These are phyloP conservation scores for Terfezia boudieri DNA, from an alignment of 495 filamentous ascomycete genomes.

Conservation along the genomic window DNA sequence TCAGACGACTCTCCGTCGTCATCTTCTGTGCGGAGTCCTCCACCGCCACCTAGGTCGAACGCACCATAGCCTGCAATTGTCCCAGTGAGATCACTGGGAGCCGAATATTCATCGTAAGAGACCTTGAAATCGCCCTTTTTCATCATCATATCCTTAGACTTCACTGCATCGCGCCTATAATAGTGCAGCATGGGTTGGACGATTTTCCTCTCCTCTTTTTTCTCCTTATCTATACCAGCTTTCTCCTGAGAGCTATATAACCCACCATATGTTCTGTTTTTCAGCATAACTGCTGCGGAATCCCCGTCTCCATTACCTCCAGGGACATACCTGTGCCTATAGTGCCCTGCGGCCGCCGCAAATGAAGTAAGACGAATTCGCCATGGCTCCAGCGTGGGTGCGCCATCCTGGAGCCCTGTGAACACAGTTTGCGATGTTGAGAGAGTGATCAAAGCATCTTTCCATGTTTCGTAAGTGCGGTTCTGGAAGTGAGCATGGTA, in stretches of 20 bases:
- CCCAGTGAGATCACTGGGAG: no score
- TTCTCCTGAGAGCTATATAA: slow-evolving; percentile 8
- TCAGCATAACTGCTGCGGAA: background rate
- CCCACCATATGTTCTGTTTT: slow-evolving; percentile 4
- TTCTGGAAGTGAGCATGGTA: slow-evolving; percentile 46
- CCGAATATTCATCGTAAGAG: no score
- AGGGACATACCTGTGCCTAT: background rate
- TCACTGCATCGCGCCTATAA: no score
- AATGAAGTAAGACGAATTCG: slow-evolving; percentile 24
- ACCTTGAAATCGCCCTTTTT: no score
- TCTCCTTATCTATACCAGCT: slow-evolving; percentile 2
- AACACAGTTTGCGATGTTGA: slow-evolving; percentile 48
- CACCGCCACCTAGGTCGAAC: no score
- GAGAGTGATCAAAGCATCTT: slow-evolving; percentile 38
- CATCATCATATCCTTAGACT: no score
- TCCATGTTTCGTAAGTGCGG: slow-evolving; percentile 44
- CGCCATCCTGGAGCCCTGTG: slow-evolving; percentile 33
- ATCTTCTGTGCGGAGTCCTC: no score
- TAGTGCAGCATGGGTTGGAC: slow-evolving; percentile 7
- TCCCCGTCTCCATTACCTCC: background rate
- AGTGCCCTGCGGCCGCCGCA: no score
- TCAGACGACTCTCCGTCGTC: background rate
- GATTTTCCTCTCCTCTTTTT: background rate
- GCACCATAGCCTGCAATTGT: no score
- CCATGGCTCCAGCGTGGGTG: slow-evolving; percentile 39